Evolutionary conservation across 2,329 filamentous ascomycete genomes (phyloP).

Genomic region (Calonectria hawksworthii): DNA sequence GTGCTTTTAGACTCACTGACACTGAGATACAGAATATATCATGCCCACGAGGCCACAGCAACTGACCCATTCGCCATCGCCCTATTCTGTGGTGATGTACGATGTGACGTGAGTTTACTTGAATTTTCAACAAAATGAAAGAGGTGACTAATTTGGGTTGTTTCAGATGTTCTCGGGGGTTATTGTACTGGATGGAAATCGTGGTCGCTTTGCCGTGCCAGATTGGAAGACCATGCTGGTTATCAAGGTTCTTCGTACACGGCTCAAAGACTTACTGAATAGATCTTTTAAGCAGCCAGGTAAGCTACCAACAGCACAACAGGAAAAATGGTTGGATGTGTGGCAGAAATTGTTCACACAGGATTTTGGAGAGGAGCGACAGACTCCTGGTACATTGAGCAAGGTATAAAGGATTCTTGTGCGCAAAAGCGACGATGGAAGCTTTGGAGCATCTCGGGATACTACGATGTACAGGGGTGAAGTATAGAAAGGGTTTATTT

Average conservation of each 20-base stretch:
- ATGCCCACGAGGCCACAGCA: slow-evolving; percentile 89
- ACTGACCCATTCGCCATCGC: slow-evolving; percentile 87
- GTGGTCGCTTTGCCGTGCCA: slow-evolving; percentile 83
- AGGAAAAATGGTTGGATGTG: slow-evolving; percentile 80
- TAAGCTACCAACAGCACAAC: slow-evolving; percentile 73
- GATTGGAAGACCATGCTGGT: slow-evolving; percentile 94
- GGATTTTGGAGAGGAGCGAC: slow-evolving; percentile 56
- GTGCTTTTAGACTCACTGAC: slow-evolving; percentile 14
- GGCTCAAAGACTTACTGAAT: slow-evolving; percentile 82
- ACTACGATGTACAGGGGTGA: not conserved
- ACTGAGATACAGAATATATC: slow-evolving; percentile 74
- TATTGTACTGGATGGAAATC: slow-evolving; percentile 87
- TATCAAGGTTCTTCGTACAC: slow-evolving; percentile 83
- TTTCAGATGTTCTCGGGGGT: slow-evolving; percentile 86
- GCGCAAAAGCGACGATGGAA: not conserved
- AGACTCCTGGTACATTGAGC: slow-evolving; percentile 40
- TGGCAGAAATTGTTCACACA: slow-evolving; percentile 79
- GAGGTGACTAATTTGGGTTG: slow-evolving; percentile 5
- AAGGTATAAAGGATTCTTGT: slow-evolving; percentile 44
- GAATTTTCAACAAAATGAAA: not conserved
- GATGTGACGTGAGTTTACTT: slow-evolving; percentile 77
- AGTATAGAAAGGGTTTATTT: not conserved
- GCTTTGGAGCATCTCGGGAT: not conserved
- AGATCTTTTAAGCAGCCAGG: slow-evolving; percentile 78
- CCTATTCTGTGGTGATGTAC: slow-evolving; percentile 88